Percentiles rank a stretch among this genome's conserved stretches.
Evolutionary conservation across 345 rosid genomes (phyloP).

Genomic region (Clarkia xantiana): DNA sequence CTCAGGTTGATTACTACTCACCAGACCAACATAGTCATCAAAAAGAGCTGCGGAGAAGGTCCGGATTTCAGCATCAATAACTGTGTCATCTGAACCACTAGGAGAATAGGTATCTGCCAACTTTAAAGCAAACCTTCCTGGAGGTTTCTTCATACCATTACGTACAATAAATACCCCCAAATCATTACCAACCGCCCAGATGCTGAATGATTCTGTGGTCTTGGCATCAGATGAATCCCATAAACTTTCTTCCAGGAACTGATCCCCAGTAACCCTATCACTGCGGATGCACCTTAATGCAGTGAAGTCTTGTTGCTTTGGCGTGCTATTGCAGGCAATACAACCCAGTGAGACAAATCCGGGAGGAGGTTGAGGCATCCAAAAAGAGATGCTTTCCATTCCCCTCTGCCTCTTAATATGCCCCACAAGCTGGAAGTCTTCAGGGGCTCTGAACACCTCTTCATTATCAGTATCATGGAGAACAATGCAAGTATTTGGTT

Average conservation of each 20-base stretch:
- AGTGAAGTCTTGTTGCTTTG: slow-evolving; percentile 45
- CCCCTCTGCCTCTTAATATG: slow-evolving; percentile 76
- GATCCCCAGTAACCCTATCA: slow-evolving; percentile 78
- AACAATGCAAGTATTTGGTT: slow-evolving; percentile 70
- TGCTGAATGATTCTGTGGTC: slow-evolving; percentile 60
- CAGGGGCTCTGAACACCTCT: slow-evolving; percentile 49
- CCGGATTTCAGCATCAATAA: slow-evolving; percentile 56
- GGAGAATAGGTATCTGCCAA: slow-evolving; percentile 52
- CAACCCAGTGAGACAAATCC: slow-evolving; percentile 93
- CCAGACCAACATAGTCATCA: slow-evolving; percentile 98
- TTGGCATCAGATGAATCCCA: slow-evolving; percentile 78
- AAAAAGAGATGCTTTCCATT: slow-evolving; percentile 67
- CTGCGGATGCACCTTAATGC: slow-evolving; percentile 67
- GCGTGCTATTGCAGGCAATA: slow-evolving; percentile 61
- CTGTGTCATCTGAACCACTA: slow-evolving; percentile 55
- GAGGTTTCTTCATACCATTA: slow-evolving; percentile 74
- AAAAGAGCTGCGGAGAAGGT: slow-evolving; percentile 83
- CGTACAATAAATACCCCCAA: slow-evolving; percentile 77
- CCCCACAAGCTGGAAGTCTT: slow-evolving; percentile 64
- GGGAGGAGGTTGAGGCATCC: slow-evolving; percentile 94
- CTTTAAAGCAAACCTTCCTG: slow-evolving; percentile 81
- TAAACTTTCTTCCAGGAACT: slow-evolving; percentile 71
- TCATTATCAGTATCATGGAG: slow-evolving; percentile 53
- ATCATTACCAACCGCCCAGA: slow-evolving; percentile 68
- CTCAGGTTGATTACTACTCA: slow-evolving; percentile 18